These are phyloP conservation scores for Medicago ruthenica DNA, from an alignment of 306 rosid species.

Conservation along the genomic window DNA sequence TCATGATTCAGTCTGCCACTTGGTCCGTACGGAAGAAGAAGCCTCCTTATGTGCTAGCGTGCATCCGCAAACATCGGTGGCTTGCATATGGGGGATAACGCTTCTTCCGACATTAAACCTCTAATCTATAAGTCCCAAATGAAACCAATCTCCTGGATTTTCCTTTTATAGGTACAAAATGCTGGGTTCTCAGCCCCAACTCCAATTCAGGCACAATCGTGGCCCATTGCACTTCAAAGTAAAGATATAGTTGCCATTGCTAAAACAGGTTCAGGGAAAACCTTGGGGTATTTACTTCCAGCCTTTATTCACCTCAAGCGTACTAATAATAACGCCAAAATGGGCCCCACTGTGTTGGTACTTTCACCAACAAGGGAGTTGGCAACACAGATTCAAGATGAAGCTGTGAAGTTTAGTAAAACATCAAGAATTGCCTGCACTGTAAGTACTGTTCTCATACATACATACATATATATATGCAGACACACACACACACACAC, in stretches of 20 bases:
- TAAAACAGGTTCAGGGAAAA: conserved; percentile 98
- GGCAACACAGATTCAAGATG: conserved; percentile 97
- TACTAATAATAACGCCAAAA: conserved; percentile 60
- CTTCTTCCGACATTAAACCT: conserved; percentile 88
- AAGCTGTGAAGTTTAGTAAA: conserved; percentile 94
- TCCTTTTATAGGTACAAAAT: conserved; percentile 87
- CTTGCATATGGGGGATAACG: conserved; percentile 88
- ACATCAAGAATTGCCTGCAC: conserved; percentile 84
- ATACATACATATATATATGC: too few relatives aligned
- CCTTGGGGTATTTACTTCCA: conserved; percentile 94
- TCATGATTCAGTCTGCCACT: conserved; percentile 99
- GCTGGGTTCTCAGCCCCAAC: conserved; percentile 99
- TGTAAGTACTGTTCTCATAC: conserved; percentile 55
- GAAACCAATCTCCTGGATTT: conserved; percentile 70
- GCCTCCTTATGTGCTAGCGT: conserved; percentile 99
- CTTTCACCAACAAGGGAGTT: conserved; percentile 97
- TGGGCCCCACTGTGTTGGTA: conserved; percentile 89
- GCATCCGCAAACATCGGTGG: conserved; percentile 91
- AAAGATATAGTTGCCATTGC: conserved; percentile 99
- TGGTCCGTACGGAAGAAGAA: conserved; percentile 92
- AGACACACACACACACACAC: too few relatives aligned
- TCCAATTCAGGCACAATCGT: conserved; percentile 99
- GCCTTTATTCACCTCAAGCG: conserved; percentile 93
- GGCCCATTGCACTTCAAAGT: conserved; percentile 98
- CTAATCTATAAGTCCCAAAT: conserved; percentile 64